phyloP scores from a whole-genome alignment of 2,329 filamentous ascomycete species.

The Nothophoma quercina region DNA sequence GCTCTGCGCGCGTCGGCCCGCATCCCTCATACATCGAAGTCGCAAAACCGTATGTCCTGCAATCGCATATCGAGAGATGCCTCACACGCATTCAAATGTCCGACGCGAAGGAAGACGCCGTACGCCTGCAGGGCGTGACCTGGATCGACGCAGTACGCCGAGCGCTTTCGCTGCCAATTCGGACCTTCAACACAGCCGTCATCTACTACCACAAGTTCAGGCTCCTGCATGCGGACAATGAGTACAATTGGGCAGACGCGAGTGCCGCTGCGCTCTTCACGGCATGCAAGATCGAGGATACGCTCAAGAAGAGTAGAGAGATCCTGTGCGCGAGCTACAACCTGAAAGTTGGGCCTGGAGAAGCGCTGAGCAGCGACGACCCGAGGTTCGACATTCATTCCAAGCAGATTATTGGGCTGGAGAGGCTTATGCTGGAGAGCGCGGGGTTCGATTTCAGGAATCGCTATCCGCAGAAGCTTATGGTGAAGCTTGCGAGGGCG shows the following conservation, averaged over 20 bases:
- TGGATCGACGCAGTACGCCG: constrained; percentile 87
- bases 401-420: constrained; percentile 84
- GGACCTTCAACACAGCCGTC: constrained; percentile 90
- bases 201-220: constrained; percentile 95
- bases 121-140: constrained; percentile 84
- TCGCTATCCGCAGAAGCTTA: constrained; percentile 82
- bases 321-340: constrained; percentile 92
- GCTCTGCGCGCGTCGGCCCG: constrained; percentile 53
- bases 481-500: constrained; percentile 78
- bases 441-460: constrained; percentile 93
- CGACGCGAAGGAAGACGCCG: constrained; percentile 78
- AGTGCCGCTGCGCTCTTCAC: constrained; percentile 88
- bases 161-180: constrained; percentile 81
- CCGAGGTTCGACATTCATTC: constrained; percentile 81
- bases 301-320: constrained; percentile 93
- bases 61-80: constrained; percentile 78
- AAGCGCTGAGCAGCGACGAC: constrained; percentile 80
- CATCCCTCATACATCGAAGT: constrained; percentile 71
- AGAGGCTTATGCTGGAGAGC: constrained; percentile 90
- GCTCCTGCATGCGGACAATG: constrained; percentile 80
- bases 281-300: constrained; percentile 97
- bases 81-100: constrained; percentile 74
- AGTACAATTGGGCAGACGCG: constrained; percentile 86
- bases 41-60: constrained; percentile 79
- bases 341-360: constrained; percentile 72